These are phyloP conservation scores for Aspergillus awamori DNA, from an alignment of 2,329 filamentous ascomycete genomes.

Conservation along the genomic window DNA sequence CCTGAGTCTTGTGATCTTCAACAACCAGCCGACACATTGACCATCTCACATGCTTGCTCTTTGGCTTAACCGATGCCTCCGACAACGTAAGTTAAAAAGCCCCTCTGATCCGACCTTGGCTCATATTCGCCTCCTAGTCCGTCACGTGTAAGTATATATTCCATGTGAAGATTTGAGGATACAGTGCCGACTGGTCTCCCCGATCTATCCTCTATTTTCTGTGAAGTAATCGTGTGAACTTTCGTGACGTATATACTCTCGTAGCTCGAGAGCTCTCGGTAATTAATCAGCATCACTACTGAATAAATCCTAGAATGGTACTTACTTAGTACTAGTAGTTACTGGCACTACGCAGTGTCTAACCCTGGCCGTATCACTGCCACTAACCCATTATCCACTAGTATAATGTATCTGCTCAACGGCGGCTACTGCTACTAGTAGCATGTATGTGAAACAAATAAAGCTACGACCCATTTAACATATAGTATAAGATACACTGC, in stretches of 20 bases:
- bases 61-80: not conserved
- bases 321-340: too few relatives aligned
- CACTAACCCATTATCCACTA: too few relatives aligned
- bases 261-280: too few relatives aligned
- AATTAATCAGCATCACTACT: too few relatives aligned
- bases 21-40: not conserved
- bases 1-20: not conserved
- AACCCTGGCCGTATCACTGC: too few relatives aligned
- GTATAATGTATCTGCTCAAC: too few relatives aligned
- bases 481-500: not conserved
- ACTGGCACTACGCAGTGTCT: too few relatives aligned
- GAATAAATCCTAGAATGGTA: too few relatives aligned
- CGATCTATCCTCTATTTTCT: too few relatives aligned
- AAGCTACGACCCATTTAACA: not conserved
- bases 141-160: not conserved
- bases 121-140: not conserved
- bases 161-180: conserved; percentile 4
- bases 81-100: not conserved
- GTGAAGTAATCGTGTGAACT: too few relatives aligned
- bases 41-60: conserved; percentile 2
- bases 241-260: too few relatives aligned
- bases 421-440: not conserved
- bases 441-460: not conserved
- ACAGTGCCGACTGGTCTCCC: too few relatives aligned
- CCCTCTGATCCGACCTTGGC: not conserved